Evolutionary conservation across 2,329 filamentous ascomycete species (phyloP).

Genomic region (Rhinocladiella similis): DNA sequence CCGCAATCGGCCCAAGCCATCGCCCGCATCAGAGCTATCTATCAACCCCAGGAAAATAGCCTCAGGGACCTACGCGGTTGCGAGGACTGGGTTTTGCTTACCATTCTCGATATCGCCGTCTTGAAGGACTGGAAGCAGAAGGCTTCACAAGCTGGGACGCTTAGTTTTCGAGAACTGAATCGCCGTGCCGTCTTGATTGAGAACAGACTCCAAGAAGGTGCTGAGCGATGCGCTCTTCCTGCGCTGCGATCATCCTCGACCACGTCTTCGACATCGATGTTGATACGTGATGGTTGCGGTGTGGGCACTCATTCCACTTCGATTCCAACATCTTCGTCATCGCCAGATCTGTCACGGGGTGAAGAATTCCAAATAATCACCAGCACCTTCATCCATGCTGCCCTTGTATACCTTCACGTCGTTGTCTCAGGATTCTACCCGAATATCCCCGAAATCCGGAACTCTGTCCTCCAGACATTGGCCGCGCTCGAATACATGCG

Average conservation of each 20-base stretch:
- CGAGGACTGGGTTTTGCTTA: conserved; percentile 8
- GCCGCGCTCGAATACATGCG: conserved; percentile 8
- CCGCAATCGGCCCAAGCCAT: conserved; percentile 1
- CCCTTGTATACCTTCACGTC: conserved; percentile 12
- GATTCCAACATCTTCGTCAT: not conserved
- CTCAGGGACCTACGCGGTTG: conserved; percentile 1
- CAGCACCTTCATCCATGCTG: conserved; percentile 8
- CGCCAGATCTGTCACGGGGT: not conserved
- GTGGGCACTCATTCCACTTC: too few species aligned
- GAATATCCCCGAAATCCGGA: conserved; percentile 7
- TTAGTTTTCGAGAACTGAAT: conserved; percentile 1
- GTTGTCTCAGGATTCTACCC: conserved; percentile 13
- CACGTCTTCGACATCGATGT: too few species aligned
- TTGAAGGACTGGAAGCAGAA: conserved; percentile 10
- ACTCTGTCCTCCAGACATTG: conserved; percentile 3
- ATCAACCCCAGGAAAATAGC: not conserved
- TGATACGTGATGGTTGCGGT: too few species aligned
- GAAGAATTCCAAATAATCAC: conserved; percentile 7
- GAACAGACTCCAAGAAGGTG: not conserved
- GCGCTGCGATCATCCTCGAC: not conserved
- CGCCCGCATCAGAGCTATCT: not conserved
- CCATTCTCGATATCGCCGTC: conserved; percentile 8
- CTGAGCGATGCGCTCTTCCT: not conserved
- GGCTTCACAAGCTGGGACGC: not conserved
- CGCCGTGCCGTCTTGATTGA: not conserved